A percentile compares a stretch with the other conserved stretches of the same genome.
These are phyloP conservation scores for Cystobasidium onofrii DNA, from an alignment of 768 basidiomycete species.

Conservation along the genomic window DNA sequence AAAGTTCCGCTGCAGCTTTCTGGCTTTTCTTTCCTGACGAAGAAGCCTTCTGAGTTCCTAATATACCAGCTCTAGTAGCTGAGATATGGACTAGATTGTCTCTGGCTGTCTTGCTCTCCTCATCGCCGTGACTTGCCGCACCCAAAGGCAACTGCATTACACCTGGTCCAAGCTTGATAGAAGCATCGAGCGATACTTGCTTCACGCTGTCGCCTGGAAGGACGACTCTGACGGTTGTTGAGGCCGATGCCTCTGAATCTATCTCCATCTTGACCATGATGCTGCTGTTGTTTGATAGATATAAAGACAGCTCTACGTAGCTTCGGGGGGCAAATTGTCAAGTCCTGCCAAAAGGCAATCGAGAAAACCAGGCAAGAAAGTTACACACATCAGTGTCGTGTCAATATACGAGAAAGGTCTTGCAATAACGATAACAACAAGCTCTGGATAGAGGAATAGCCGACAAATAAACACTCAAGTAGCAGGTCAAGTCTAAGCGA, in stretches of 20 bases:
- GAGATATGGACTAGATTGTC: not conserved
- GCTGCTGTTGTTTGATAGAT: not conserved
- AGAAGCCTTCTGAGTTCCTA: not conserved
- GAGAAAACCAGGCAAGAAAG: not conserved
- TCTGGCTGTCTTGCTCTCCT: not conserved
- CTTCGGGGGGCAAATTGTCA: not conserved
- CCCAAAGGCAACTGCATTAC: slow-evolving; percentile 4
- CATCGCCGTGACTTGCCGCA: not conserved
- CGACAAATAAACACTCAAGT: not conserved
- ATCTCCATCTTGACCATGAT: slow-evolving; percentile 21
- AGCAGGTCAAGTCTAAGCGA: slow-evolving; percentile 53
- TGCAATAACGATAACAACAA: not conserved
- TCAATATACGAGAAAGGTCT: not conserved
- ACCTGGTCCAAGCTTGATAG: slow-evolving; percentile 10
- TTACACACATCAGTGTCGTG: not conserved
- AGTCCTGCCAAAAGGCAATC: not conserved
- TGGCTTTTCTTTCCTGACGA: not conserved
- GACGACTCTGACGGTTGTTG: not conserved
- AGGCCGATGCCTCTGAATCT: not conserved
- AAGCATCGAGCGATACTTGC: not conserved
- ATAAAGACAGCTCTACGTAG: not conserved
- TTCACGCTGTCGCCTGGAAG: slow-evolving; percentile 15
- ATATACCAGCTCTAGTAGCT: slow-evolving; percentile 2
- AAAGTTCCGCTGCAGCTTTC: not conserved
- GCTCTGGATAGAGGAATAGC: not conserved